Percentiles rank a stretch among this genome's conserved stretches.
These are phyloP conservation scores for Arctium lappa DNA, from an alignment of 129 eudicot genomes.

Conservation along the genomic window DNA sequence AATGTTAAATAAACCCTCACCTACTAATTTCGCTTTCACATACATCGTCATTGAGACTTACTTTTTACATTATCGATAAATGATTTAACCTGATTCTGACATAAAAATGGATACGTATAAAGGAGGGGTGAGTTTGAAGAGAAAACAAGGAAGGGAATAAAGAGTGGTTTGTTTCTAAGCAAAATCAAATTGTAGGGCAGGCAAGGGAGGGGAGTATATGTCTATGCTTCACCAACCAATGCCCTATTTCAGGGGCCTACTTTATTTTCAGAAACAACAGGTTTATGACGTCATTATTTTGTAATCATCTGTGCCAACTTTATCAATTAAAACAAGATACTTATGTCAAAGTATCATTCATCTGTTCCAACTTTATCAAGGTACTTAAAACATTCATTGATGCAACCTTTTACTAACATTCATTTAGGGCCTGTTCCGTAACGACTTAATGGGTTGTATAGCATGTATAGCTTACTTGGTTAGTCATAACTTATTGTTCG, in stretches of 20 bases:
- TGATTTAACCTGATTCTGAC: too few species aligned
- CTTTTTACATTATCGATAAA: too few species aligned
- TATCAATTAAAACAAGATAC: background rate
- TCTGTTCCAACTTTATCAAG: background rate
- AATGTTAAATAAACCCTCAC: too few species aligned
- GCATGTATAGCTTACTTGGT: too few species aligned
- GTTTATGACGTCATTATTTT: background rate
- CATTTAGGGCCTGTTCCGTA: too few species aligned
- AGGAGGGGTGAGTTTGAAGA: background rate
- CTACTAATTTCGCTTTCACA: too few species aligned
- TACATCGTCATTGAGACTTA: too few species aligned
- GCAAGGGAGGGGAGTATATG: background rate
- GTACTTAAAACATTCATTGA: too few species aligned
- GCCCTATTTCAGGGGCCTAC: constrained; percentile 13
- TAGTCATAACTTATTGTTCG: too few species aligned
- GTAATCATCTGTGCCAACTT: background rate
- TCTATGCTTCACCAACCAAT: constrained; percentile 33
- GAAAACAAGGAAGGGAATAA: background rate
- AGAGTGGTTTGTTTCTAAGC: background rate
- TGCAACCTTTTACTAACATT: too few species aligned
- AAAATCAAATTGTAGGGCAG: background rate
- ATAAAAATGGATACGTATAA: too few species aligned
- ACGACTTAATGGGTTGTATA: too few species aligned
- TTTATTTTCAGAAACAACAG: background rate
- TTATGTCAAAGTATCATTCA: background rate